These are phyloP conservation scores for Petasospora rhodanensis DNA, from an alignment of 1,139 yeast genomes.

Conservation along the genomic window DNA sequence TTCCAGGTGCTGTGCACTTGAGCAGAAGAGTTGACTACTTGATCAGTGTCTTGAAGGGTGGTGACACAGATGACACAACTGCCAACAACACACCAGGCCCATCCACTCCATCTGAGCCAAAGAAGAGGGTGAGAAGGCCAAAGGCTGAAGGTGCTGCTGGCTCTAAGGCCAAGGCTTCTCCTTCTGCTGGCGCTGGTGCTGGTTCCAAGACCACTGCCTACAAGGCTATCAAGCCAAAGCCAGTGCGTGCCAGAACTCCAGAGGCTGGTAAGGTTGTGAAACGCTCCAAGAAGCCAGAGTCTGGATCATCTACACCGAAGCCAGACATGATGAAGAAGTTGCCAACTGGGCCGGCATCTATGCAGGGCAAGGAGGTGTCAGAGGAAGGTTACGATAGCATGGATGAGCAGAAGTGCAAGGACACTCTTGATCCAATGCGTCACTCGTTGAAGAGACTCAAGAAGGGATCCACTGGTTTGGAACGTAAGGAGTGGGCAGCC, in stretches of 20 bases:
- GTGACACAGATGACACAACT: conserved; percentile 33
- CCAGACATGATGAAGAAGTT: conserved; percentile 8
- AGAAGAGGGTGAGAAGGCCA: conserved; percentile 21
- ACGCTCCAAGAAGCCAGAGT: conserved; percentile 15
- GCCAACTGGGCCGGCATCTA: conserved; percentile 8
- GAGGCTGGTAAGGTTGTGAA: conserved; percentile 11
- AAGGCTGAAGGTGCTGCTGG: conserved; percentile 15
- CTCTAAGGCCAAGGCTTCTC: too few species aligned
- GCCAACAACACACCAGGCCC: conserved; percentile 24
- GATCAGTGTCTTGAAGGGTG: conserved; percentile 60
- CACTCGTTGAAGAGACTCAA: conserved; percentile 70
- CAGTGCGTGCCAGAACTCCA: conserved; percentile 15
- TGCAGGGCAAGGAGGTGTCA: conserved; percentile 14
- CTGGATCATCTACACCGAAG: too few species aligned
- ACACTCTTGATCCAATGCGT: conserved; percentile 65
- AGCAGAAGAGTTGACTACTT: conserved; percentile 92
- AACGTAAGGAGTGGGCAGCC: conserved; percentile 79
- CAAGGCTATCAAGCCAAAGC: conserved; percentile 6
- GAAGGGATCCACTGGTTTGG: conserved; percentile 77
- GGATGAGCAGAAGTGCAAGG: conserved; percentile 73
- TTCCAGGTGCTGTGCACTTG: conserved; percentile 90
- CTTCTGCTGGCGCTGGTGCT: too few species aligned
- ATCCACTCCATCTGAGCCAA: conserved; percentile 20
- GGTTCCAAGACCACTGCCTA: conserved; percentile 3
- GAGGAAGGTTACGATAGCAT: conserved; percentile 69